Percentiles rank a stretch among this genome's conserved stretches.
phyloP scores from a whole-genome alignment of 495 filamentous ascomycete species.

The Corynascus novoguineensis region DNA sequence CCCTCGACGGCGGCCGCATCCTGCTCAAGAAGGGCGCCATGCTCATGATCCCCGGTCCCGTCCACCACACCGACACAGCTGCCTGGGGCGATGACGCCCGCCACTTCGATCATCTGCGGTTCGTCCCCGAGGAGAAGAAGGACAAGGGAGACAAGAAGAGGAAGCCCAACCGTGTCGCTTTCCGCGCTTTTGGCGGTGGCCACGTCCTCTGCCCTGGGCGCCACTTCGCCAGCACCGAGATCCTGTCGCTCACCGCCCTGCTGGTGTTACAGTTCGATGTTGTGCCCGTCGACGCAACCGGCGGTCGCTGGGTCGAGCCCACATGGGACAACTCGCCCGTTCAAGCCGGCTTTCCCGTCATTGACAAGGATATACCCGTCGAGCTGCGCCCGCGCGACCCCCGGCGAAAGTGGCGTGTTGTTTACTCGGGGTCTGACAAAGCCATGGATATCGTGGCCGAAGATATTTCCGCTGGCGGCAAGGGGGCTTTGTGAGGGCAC shows the following conservation, averaged over 20 bases:
- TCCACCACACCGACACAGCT: constrained; percentile 24
- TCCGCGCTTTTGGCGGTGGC: constrained; percentile 33
- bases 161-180: constrained; percentile 28
- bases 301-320: constrained; percentile 21
- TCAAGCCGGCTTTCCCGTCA: constrained; percentile 22
- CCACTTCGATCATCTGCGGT: constrained; percentile 31
- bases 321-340: constrained; percentile 21
- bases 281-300: constrained; percentile 12
- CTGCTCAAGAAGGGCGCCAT: constrained; percentile 32
- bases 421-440: constrained; percentile 13
- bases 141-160: background rate
- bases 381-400: constrained; percentile 18
- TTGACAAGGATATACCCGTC: constrained; percentile 23
- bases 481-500: constrained; percentile 4
- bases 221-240: constrained; percentile 33
- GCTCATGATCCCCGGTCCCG: constrained; percentile 27
- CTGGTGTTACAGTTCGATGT: constrained; percentile 40
- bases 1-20: constrained; percentile 25
- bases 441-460: constrained; percentile 16
- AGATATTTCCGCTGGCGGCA: constrained; percentile 29
- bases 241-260: constrained; percentile 32
- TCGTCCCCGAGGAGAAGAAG: constrained; percentile 6
- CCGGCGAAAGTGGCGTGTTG: constrained; percentile 14
- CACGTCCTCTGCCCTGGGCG: constrained; percentile 33
- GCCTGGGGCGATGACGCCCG: constrained; percentile 27